These are phyloP conservation scores for Calonectria hongkongensis DNA, from an alignment of 2,329 filamentous ascomycete genomes.

Conservation along the genomic window DNA sequence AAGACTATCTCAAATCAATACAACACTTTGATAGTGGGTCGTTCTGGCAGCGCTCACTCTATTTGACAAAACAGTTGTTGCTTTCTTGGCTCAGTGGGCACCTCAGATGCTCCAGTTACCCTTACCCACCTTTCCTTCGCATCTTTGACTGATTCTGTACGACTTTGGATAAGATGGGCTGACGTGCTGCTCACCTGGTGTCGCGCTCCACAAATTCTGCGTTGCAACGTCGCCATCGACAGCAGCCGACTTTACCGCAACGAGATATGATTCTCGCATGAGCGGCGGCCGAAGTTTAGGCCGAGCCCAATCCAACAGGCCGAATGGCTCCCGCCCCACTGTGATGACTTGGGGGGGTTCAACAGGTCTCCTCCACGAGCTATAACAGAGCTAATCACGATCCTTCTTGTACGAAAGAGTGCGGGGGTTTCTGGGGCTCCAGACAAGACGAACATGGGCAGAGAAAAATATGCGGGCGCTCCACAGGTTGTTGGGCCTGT, in stretches of 20 bases:
- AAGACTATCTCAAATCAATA: too few species aligned
- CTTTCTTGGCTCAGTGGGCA: background rate
- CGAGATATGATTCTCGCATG: slow-evolving; percentile 18
- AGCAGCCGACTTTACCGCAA: slow-evolving; percentile 15
- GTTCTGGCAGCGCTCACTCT: too few species aligned
- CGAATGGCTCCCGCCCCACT: slow-evolving; percentile 6
- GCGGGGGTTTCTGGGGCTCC: slow-evolving; percentile 16
- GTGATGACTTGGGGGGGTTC: background rate
- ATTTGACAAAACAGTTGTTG: background rate
- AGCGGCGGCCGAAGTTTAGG: slow-evolving; percentile 7
- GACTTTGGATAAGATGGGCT: slow-evolving; percentile 2
- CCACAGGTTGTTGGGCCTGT: slow-evolving; percentile 4
- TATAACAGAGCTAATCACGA: slow-evolving; percentile 18
- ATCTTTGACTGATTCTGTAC: background rate
- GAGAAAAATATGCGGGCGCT: slow-evolving; percentile 2
- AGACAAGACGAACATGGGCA: background rate
- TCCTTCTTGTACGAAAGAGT: background rate
- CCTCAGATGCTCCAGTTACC: background rate
- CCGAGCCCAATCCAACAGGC: slow-evolving; percentile 14
- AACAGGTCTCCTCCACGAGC: background rate
- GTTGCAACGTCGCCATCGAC: slow-evolving; percentile 21
- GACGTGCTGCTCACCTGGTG: slow-evolving; percentile 19
- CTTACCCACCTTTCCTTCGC: background rate
- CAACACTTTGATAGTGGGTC: too few species aligned
- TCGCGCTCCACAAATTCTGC: slow-evolving; percentile 15